These are phyloP conservation scores for Taphrina deformans DNA, from an alignment of 1,139 yeast species.

Conservation along the genomic window DNA sequence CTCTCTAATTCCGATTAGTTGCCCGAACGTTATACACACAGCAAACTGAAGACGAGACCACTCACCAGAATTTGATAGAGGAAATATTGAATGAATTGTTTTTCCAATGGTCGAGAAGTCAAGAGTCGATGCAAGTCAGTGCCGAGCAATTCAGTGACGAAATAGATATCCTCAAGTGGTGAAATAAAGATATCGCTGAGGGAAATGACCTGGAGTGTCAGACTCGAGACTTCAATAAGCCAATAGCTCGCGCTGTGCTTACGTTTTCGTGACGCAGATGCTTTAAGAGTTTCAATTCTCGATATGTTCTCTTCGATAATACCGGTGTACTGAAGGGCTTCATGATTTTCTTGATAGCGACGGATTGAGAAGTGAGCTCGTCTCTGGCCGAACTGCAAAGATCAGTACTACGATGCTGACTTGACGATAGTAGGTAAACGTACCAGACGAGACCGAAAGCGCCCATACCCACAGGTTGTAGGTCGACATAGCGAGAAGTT, in stretches of 20 bases:
- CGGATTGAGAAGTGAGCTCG: slow-evolving; percentile 84
- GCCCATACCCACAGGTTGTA: slow-evolving; percentile 99
- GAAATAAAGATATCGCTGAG: slow-evolving; percentile 91
- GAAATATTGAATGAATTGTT: slow-evolving; percentile 94
- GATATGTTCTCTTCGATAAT: slow-evolving; percentile 90
- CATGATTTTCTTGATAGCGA: slow-evolving; percentile 96
- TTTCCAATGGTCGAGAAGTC: slow-evolving; percentile 90
- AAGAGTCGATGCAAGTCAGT: slow-evolving; percentile 90
- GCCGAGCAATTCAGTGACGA: slow-evolving; percentile 94
- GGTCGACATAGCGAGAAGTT: slow-evolving; percentile 67
- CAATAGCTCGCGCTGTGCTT: slow-evolving; percentile 42
- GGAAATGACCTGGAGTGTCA: slow-evolving; percentile 53
- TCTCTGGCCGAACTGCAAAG: slow-evolving; percentile 71
- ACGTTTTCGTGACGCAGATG: slow-evolving; percentile 89
- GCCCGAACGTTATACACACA: too few relatives aligned
- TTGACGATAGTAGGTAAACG: slow-evolving; percentile 24
- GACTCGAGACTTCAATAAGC: neutral
- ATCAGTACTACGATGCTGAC: neutral
- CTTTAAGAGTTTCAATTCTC: slow-evolving; percentile 89
- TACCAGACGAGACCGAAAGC: slow-evolving; percentile 93
- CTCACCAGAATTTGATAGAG: slow-evolving; percentile 76
- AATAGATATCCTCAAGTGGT: slow-evolving; percentile 93
- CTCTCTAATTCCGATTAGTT: slow-evolving; percentile 51
- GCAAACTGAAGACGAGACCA: neutral
- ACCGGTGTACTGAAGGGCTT: slow-evolving; percentile 95